These are phyloP conservation scores for Saksenaea oblongispora DNA, from an alignment of 371 early-diverging fungal species.

Conservation along the genomic window DNA sequence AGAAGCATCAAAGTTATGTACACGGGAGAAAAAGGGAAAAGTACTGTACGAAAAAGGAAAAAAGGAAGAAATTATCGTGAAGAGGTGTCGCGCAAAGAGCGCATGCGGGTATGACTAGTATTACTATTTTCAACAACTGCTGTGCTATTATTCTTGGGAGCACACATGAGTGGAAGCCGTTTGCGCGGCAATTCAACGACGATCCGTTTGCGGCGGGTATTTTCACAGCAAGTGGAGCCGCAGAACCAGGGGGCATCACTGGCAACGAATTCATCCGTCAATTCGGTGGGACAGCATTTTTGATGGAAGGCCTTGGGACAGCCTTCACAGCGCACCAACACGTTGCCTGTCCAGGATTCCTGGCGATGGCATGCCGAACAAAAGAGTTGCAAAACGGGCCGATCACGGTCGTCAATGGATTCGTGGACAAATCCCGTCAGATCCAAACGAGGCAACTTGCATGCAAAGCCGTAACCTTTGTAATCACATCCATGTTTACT, in stretches of 20 bases:
- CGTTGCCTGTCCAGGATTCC: constrained; percentile 64
- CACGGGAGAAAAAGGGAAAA: not conserved
- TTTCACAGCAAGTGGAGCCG: constrained; percentile 68
- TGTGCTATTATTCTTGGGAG: constrained; percentile 31
- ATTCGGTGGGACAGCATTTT: constrained; percentile 52
- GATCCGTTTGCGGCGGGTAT: constrained; percentile 58
- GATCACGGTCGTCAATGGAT: constrained; percentile 71
- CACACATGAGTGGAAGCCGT: constrained; percentile 69
- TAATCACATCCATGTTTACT: constrained; percentile 94
- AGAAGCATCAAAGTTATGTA: not conserved
- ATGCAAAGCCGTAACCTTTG: constrained; percentile 91
- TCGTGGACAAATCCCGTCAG: constrained; percentile 77
- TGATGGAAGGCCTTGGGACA: constrained; percentile 86
- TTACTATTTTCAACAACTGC: not conserved
- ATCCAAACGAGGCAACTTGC: constrained; percentile 84
- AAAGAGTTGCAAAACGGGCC: constrained; percentile 87
- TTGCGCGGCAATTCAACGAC: constrained; percentile 69
- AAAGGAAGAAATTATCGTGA: constrained; percentile 15
- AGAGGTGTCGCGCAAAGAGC: not conserved
- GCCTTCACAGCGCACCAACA: constrained; percentile 82
- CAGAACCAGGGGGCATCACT: constrained; percentile 72
- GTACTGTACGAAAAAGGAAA: constrained; percentile 1
- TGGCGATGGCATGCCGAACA: constrained; percentile 81
- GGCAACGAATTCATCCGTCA: constrained; percentile 51
- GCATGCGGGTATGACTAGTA: not conserved